Evolutionary conservation across 2,329 filamentous ascomycete genomes (phyloP), one percentile per base, ranked within the genome.

Genomic region (Exophiala bonariae): DNA sequence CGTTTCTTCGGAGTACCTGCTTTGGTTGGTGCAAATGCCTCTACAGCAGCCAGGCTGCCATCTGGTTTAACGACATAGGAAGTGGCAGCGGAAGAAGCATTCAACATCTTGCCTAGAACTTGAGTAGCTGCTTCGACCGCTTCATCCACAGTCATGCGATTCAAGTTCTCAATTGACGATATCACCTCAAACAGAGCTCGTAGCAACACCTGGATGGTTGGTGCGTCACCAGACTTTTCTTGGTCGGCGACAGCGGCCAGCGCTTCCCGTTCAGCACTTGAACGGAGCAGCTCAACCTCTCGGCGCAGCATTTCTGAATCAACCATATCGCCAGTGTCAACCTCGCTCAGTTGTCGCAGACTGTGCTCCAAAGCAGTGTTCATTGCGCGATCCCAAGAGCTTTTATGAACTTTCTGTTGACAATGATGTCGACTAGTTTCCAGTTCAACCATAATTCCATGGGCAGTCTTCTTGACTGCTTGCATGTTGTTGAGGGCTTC

Each of bases 111-210:
- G 49, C 81, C 79, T 41, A 99, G 83, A 37, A 91, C 83, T 17
- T 76, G 77, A 64, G 86, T 89, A 19, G 91, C 93, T 46, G 87
- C 84, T 13, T 85, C 75, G 2, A 96, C 79, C 1, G 92, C 93
- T 52, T 95, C 86, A 26, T 86, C 82, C 64, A 95, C 89, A 48
- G 79, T 85, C 83, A 97, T 89, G 28, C 80, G 76, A 58, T 92
- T 80, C 18, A 93, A 88, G 56, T 89, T 87, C 44, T 86, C 83
- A 44, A 99, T 80, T 1, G 90, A 89, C 3, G 88, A 77, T 51
- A 97, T 80, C 2, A 91, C 92, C 61, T 96, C 91, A 59, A 99
- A 95, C 61, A 97, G 92, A 10, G 92, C 89, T 43, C 87, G 85
- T 9, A 97, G 79, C 44, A 99, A 78, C 40, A 88, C 80, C 67